Base-by-base conservation (phyloP, 1,284 basidiomycete genomes). In the Thelephora terrestris region DNA sequence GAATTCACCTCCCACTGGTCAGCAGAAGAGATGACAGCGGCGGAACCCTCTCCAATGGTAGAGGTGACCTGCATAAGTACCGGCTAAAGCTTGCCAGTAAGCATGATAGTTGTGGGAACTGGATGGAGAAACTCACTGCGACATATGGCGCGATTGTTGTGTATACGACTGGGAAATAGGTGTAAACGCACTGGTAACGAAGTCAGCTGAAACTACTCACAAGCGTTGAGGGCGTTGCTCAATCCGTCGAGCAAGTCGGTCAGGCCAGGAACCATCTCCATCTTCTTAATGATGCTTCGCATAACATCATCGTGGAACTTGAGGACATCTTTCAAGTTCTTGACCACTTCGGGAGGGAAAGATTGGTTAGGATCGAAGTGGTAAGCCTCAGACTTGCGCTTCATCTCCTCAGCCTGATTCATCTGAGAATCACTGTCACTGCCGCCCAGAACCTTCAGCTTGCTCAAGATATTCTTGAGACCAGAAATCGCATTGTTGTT, bases 111-210 rank as follows among this genome's bases (percentile, higher is more conserved):
- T 35, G 24, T 14, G 12, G 23, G 24, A 27, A 6, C 16, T 7
- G 6, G 45, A 18, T 5, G 9, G 35, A 36, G 16, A 17, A 37
- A 57, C 68, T 32, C 57, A 77, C 77, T 49, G 71, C 68, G 29
- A 81, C 60, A 55, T 76, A 81, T 4, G 84, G 83, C 42, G 84
- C 81, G 51, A 87, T 67, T 49, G 82, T 71, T n/a, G 81, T 81
- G 60, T 83, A 83, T 36, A 86, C 78, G 59, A 79, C 78, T 80
- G 27, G 18, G n/a, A 42, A 9, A 24, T 20, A 46, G 40, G 36
- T 60, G 49, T 39, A 57, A 55, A 48, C 49, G 43, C 42, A 46
- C 32, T 58, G 17, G 20, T 18, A 14, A 38, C 35, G 37, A 17
- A 16, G 38, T 3, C 27, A 14, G 6, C 24, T 16, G n/a, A 23